Conservation (phyloP, 345 rosid genomes). For the Bruguiera gymnorhiza region DNA sequence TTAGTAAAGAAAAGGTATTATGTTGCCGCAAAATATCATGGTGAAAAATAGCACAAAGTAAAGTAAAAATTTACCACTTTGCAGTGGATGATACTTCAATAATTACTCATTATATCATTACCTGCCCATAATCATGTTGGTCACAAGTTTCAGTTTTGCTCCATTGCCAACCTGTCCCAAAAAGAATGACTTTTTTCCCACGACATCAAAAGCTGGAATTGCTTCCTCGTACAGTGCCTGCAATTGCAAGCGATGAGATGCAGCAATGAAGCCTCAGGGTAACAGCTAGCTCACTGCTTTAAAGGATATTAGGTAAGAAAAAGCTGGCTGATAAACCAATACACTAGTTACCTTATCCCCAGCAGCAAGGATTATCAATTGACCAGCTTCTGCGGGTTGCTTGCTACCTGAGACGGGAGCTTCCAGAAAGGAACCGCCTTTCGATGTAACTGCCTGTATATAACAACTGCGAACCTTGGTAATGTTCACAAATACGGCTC, state of each 20-base stretch:
- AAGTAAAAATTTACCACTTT: too few relatives aligned
- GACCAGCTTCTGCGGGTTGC: conserved; percentile 97
- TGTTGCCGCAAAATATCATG: too few relatives aligned
- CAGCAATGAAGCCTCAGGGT: conserved; percentile 5
- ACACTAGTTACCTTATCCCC: conserved; percentile 65
- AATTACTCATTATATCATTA: conserved; percentile 14
- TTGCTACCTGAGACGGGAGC: conserved; percentile 98
- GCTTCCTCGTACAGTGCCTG: conserved; percentile 74
- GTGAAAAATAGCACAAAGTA: too few relatives aligned
- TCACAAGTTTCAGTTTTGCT: conserved; percentile 91
- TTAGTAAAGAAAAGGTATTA: background rate
- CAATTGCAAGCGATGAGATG: conserved; percentile 8
- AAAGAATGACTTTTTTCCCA: conserved; percentile 88
- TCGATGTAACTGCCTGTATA: conserved; percentile 64
- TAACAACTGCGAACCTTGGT: background rate
- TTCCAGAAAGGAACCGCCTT: conserved; percentile 78
- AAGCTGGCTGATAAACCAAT: background rate
- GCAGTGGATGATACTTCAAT: too few relatives aligned
- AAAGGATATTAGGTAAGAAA: background rate
- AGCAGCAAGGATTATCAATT: conserved; percentile 86
- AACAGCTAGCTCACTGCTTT: background rate
- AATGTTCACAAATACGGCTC: background rate
- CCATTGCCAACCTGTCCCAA: conserved; percentile 88
- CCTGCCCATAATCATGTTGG: conserved; percentile 99
- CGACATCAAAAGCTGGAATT: conserved; percentile 64